phyloP scores from a whole-genome alignment of 2,329 filamentous ascomycete genomes.

The Diaporthe australafricana region DNA sequence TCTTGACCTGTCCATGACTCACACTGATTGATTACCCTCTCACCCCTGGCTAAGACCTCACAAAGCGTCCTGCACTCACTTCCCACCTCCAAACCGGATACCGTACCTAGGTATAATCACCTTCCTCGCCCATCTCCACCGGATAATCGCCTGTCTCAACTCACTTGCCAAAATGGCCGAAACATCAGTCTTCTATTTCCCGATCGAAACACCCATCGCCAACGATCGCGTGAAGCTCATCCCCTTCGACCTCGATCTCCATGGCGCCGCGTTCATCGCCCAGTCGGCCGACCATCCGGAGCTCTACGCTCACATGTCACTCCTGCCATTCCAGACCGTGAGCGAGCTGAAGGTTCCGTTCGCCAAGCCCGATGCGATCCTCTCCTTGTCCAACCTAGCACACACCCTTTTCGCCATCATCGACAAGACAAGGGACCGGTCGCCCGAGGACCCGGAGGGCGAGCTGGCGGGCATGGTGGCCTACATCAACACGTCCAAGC shows the following conservation, averaged over 20 bases:
- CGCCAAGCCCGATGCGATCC: constrained; percentile 25
- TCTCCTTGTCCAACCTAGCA: constrained; percentile 31
- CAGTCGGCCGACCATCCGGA: constrained; percentile 34
- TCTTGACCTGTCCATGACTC: neutral
- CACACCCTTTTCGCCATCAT: constrained; percentile 43
- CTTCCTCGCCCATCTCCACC: no score
- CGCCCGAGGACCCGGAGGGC: constrained; percentile 44
- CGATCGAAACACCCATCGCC: constrained; percentile 39
- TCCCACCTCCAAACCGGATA: neutral
- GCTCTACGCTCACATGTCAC: constrained; percentile 40
- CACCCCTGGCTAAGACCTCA: no score
- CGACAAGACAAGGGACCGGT: constrained; percentile 44
- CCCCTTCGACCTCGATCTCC: constrained; percentile 38
- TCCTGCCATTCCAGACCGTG: constrained; percentile 38
- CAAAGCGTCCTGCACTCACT: no score
- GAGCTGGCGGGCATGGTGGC: constrained; percentile 45
- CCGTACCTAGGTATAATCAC: no score
- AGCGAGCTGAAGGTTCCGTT: constrained; percentile 36
- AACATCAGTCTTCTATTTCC: constrained; percentile 20
- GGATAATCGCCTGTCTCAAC: fast-evolving
- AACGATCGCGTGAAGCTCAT: constrained; percentile 39
- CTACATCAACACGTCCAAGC: constrained; percentile 42
- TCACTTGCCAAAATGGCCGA: neutral
- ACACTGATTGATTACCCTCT: neutral
- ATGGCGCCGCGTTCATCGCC: constrained; percentile 36